A percentile compares a stretch with the other conserved stretches of the same genome.
Conservation (phyloP, 345 rosid genomes). For the Iberis pinnata region DNA sequence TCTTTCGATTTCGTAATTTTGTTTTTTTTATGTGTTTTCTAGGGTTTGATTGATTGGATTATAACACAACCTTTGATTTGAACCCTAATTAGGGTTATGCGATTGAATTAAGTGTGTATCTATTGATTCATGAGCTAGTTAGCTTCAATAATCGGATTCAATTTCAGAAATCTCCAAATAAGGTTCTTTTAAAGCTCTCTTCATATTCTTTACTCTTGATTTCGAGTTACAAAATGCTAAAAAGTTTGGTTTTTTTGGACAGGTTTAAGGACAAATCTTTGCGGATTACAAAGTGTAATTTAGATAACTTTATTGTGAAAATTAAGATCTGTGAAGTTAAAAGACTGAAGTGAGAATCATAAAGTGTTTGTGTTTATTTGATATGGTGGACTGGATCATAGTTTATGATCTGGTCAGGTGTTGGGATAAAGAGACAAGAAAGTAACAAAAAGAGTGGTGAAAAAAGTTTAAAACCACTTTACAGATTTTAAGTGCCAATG, state of each 20-base stretch:
- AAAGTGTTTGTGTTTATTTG: conserved; percentile 27
- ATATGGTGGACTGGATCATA: conserved; percentile 52
- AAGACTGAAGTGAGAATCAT: conserved; percentile 19
- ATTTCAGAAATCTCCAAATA: too few relatives aligned
- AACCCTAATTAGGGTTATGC: conserved; percentile 32
- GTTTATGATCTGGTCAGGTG: conserved; percentile 46
- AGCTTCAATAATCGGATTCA: background rate
- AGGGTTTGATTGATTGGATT: conserved; percentile 53
- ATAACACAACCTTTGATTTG: conserved; percentile 29
- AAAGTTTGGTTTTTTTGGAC: too few relatives aligned
- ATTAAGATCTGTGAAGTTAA: conserved; percentile 21
- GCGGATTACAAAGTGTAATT: conserved; percentile 21
- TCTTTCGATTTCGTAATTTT: conserved; percentile 19
- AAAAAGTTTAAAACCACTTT: conserved; percentile 30
- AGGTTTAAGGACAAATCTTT: too few relatives aligned
- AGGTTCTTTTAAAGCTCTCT: too few relatives aligned
- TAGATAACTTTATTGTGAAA: conserved; percentile 19
- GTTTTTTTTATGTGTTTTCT: conserved; percentile 16
- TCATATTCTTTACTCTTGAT: too few relatives aligned
- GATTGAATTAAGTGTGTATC: conserved; percentile 19
- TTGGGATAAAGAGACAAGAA: conserved; percentile 44
- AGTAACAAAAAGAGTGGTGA: conserved; percentile 28
- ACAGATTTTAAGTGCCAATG: conserved; percentile 51
- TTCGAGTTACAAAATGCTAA: too few relatives aligned
- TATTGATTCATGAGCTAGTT: too few relatives aligned